Evolutionary conservation across 2,329 filamentous ascomycete genomes (phyloP).

Genomic region (Colletotrichum ledebouriae): DNA sequence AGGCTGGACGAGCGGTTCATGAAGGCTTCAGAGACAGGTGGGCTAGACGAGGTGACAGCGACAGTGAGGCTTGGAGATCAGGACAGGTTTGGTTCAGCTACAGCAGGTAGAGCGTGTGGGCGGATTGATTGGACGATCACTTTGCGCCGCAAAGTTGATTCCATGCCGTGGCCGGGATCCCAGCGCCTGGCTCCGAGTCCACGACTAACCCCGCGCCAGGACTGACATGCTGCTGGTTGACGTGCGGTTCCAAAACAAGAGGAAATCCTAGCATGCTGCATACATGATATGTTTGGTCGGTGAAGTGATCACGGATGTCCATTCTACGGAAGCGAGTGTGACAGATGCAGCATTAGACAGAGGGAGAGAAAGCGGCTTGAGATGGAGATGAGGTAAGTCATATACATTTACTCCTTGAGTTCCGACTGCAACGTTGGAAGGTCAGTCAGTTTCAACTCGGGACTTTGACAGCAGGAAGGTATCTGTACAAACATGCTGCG

Average conservation of each 20-base stretch:
- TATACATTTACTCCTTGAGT: neutral
- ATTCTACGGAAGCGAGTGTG: no score
- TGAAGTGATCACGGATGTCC: no score
- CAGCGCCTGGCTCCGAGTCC: neutral
- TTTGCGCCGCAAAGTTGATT: neutral
- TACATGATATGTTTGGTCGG: no score
- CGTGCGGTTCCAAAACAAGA: neutral
- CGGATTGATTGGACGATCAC: no score
- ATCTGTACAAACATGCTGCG: neutral
- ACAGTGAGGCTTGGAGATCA: neutral
- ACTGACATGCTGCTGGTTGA: neutral
- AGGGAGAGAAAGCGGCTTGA: no score
- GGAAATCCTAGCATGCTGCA: neutral
- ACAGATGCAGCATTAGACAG: no score
- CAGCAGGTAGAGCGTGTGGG: neutral
- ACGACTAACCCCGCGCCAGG: no score
- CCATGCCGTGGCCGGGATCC: neutral
- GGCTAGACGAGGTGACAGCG: neutral
- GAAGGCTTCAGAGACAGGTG: neutral
- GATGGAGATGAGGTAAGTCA: no score
- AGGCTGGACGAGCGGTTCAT: neutral
- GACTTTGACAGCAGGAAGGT: neutral
- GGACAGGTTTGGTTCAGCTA: neutral
- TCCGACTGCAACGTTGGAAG: neutral
- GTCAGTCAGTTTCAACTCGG: neutral